A percentile compares a stretch with the other conserved stretches of the same genome.
phyloP scores from a whole-genome alignment of 352 stramenopile species.

The Nothophytophthora sp. region DNA sequence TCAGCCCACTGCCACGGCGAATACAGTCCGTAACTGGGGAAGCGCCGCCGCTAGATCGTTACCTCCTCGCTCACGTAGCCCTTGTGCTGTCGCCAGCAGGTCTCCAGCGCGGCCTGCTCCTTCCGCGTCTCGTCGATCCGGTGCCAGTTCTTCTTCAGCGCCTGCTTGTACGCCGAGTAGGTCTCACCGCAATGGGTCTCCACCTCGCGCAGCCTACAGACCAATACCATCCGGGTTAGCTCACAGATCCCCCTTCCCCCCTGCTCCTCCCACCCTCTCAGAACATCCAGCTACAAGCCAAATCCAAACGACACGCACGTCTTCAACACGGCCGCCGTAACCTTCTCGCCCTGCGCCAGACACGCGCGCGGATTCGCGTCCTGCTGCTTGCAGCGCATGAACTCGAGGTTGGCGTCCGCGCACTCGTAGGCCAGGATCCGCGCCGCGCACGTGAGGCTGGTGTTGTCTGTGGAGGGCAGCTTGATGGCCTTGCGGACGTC shows the following conservation, averaged over 20 bases:
- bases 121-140: slow-evolving; percentile 85
- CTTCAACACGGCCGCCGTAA: slow-evolving; percentile 86
- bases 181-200: slow-evolving; percentile 84
- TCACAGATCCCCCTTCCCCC: neutral
- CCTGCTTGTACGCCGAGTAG: slow-evolving; percentile 87
- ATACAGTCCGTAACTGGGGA: too few species aligned
- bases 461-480: slow-evolving; percentile 86
- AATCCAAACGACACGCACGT: slow-evolving; percentile 49
- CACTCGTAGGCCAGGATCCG: slow-evolving; percentile 85
- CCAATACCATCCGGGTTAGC: slow-evolving; percentile 2
- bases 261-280: too few species aligned
- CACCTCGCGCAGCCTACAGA: slow-evolving; percentile 74
- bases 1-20: neutral
- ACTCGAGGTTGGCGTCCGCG: slow-evolving; percentile 80
- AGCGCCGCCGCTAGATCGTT: neutral
- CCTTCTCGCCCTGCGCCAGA: slow-evolving; percentile 85
- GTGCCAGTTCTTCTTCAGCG: slow-evolving; percentile 90
- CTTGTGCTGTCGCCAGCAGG: slow-evolving; percentile 87
- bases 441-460: slow-evolving; percentile 84
- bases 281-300: neutral
- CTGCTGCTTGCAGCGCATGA: slow-evolving; percentile 87
- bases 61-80: slow-evolving; percentile 35
- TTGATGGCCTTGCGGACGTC: slow-evolving; percentile 53
- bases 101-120: slow-evolving; percentile 83
- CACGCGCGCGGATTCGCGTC: slow-evolving; percentile 81